phyloP scores from a whole-genome alignment of 2,329 filamentous ascomycete genomes.

The Aspergillus fumigatus region DNA sequence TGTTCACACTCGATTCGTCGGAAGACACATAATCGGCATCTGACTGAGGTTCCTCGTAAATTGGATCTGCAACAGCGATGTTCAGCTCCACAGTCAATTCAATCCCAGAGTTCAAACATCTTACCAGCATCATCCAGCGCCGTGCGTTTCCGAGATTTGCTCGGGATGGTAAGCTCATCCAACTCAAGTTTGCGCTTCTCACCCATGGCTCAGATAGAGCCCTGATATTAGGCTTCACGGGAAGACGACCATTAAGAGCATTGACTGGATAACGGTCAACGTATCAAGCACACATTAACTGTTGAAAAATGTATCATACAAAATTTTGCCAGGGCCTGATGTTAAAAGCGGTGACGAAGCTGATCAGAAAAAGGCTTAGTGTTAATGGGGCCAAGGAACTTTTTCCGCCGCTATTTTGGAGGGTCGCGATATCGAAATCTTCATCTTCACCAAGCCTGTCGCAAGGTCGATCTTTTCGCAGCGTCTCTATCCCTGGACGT shows the following conservation, averaged over 20 bases:
- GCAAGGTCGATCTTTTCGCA: conserved; percentile 13
- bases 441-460: conserved; percentile 10
- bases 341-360: conserved; percentile 27
- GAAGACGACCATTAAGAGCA: conserved; percentile 4
- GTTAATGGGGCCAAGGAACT: conserved; percentile 23
- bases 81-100: conserved; percentile 35
- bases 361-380: conserved; percentile 24
- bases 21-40: conserved; percentile 30
- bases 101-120: conserved; percentile 3
- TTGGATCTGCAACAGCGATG: conserved; percentile 40
- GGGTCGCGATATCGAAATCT: conserved; percentile 20
- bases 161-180: conserved; percentile 23
- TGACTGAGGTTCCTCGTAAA: conserved; percentile 30
- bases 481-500: conserved; percentile 8
- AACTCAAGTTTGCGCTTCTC: conserved; percentile 32
- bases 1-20: conserved; percentile 24
- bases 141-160: conserved; percentile 28
- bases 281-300: not conserved
- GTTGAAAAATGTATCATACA: conserved; percentile 13
- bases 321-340: conserved; percentile 26
- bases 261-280: not conserved
- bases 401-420: conserved; percentile 33
- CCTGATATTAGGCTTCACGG: not conserved
- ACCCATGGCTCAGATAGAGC: conserved; percentile 24
- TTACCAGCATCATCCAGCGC: conserved; percentile 27